These are phyloP conservation scores for Fusarium virguliforme DNA, from an alignment of 2,329 filamentous ascomycete species.

Conservation along the genomic window DNA sequence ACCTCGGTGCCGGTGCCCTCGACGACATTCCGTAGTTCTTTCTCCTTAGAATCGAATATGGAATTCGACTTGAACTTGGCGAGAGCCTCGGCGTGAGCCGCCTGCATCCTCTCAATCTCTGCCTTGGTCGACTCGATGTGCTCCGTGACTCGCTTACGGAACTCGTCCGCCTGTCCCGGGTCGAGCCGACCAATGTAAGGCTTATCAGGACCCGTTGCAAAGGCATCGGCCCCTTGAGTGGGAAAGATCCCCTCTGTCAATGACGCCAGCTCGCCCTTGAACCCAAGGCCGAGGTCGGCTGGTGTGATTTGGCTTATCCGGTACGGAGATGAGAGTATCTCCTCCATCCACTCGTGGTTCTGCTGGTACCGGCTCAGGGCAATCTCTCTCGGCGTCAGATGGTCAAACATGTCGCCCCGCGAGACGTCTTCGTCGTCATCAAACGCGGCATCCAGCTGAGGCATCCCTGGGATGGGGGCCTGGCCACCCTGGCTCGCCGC, in stretches of 20 bases:
- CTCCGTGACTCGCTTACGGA: constrained; percentile 82
- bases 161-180: constrained; percentile 84
- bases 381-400: constrained; percentile 90
- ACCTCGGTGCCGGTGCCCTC: constrained; percentile 73
- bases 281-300: constrained; percentile 87
- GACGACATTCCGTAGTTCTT: constrained; percentile 78
- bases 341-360: constrained; percentile 99
- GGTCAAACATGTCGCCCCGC: constrained; percentile 90
- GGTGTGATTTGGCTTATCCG: constrained; percentile 87
- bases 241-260: constrained; percentile 91
- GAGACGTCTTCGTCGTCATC: constrained; percentile 94
- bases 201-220: constrained; percentile 66
- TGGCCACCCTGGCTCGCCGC: constrained; percentile 60
- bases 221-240: constrained; percentile 67
- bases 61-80: constrained; percentile 81
- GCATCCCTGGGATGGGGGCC: constrained; percentile 58
- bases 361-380: constrained; percentile 90
- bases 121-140: constrained; percentile 81
- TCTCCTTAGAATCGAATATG: constrained; percentile 80
- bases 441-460: constrained; percentile 64
- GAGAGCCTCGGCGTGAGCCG: constrained; percentile 82
- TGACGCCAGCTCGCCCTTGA: constrained; percentile 84
- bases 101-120: constrained; percentile 89
- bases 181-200: constrained; percentile 77
- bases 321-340: constrained; percentile 93